Evolutionary conservation across 805 yeast genomes (phyloP).

Genomic region (Candida coleopterorum): DNA sequence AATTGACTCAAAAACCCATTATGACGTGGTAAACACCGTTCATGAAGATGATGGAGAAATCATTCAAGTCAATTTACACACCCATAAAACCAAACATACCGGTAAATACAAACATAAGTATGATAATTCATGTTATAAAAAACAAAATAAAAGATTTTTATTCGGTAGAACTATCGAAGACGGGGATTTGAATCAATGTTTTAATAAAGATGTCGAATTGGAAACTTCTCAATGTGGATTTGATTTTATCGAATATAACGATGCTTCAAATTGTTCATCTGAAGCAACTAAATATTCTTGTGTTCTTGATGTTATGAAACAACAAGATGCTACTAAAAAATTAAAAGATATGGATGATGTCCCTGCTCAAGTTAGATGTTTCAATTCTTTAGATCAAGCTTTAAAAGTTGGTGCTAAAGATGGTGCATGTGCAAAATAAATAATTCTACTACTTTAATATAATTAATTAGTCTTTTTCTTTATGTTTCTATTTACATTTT

Average conservation of each 20-base stretch:
- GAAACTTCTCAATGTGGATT: constrained; percentile 10
- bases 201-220: constrained; percentile 8
- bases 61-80: constrained; percentile 9
- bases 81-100: constrained; percentile 9
- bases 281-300: constrained; percentile 10
- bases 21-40: constrained; percentile 10
- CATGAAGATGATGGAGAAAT: constrained; percentile 10
- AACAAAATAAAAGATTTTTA: constrained; percentile 4
- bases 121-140: constrained; percentile 9
- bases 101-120: constrained; percentile 8
- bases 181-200: constrained; percentile 5
- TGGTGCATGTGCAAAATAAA: constrained; percentile 11
- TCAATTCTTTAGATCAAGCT: constrained; percentile 7
- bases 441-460: neutral
- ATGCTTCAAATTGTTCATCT: constrained; percentile 7
- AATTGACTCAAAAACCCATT: constrained; percentile 5
- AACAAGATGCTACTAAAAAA: constrained; percentile 8
- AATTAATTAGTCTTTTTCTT: neutral
- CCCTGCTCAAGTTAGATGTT: constrained; percentile 13
- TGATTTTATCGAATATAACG: constrained; percentile 9
- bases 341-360: constrained; percentile 10
- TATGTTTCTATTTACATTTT: constrained; percentile 1
- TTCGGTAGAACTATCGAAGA: constrained; percentile 10
- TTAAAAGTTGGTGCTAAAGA: constrained; percentile 2
- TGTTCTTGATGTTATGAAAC: constrained; percentile 10